Conservation (phyloP, 345 rosid genomes). For the Pugionium dolabratum region DNA sequence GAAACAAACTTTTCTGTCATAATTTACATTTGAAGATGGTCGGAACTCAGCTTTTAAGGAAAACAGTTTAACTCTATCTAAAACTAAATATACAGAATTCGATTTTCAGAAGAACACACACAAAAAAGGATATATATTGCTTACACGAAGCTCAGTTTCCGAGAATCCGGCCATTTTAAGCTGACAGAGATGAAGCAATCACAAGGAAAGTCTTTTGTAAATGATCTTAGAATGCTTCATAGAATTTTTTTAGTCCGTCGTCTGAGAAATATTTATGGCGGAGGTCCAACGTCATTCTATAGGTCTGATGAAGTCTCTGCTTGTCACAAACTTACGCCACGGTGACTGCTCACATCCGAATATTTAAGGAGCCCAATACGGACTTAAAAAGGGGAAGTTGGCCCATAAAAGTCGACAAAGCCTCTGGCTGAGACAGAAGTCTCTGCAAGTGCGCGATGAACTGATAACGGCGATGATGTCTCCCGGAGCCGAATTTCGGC, state of each 20-base stretch:
- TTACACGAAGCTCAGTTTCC: not conserved
- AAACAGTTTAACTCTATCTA: not conserved
- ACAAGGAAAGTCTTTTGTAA: not conserved
- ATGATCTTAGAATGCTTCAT: slow-evolving; percentile 14
- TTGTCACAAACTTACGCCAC: slow-evolving; percentile 1
- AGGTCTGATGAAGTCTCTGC: slow-evolving; percentile 7
- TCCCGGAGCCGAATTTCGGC: slow-evolving; percentile 25
- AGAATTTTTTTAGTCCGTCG: too few species aligned
- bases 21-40: too few species aligned
- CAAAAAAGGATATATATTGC: not conserved
- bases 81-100: slow-evolving; percentile 2
- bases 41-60: too few species aligned
- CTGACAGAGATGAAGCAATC: slow-evolving; percentile 15
- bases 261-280: slow-evolving; percentile 11
- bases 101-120: slow-evolving; percentile 14
- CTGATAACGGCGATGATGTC: slow-evolving; percentile 35
- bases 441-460: not conserved
- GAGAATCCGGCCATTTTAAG: slow-evolving; percentile 27
- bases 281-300: slow-evolving; percentile 21
- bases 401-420: slow-evolving; percentile 7
- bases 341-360: not conserved
- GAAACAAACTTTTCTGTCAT: not conserved
- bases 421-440: slow-evolving; percentile 2
- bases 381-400: not conserved
- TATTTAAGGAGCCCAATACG: slow-evolving; percentile 2